These are phyloP conservation scores for Cutaneotrichosporon cyanovorans DNA, from an alignment of 1,284 basidiomycete species.

Conservation along the genomic window DNA sequence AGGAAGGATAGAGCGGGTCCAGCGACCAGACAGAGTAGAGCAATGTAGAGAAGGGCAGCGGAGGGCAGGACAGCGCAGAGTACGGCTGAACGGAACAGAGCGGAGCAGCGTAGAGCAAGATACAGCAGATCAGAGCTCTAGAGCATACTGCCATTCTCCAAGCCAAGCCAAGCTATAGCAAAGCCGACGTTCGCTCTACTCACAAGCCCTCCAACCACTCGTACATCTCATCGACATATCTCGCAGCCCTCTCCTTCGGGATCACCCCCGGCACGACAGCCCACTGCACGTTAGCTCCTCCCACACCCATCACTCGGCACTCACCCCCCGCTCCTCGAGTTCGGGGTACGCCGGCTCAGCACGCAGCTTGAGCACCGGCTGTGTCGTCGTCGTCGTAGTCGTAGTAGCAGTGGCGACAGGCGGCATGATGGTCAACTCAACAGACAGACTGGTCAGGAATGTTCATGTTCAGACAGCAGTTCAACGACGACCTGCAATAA, in stretches of 20 bases:
- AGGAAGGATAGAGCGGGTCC: too few relatives aligned
- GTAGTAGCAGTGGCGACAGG: slow-evolving; percentile 1
- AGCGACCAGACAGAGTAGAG: too few relatives aligned
- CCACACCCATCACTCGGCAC: slow-evolving; percentile 6
- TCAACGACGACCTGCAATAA: too few relatives aligned
- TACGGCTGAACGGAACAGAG: too few relatives aligned
- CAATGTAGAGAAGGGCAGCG: too few relatives aligned
- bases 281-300: slow-evolving; percentile 22
- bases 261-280: slow-evolving; percentile 40
- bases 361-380: slow-evolving; percentile 22
- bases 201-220: slow-evolving; percentile 40
- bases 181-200: background rate
- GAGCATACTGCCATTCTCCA: too few relatives aligned
- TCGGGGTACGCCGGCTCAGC: slow-evolving; percentile 21
- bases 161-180: too few relatives aligned
- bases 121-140: too few relatives aligned
- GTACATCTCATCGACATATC: slow-evolving; percentile 38
- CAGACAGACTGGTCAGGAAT: too few relatives aligned
- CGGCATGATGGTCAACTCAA: background rate
- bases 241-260: slow-evolving; percentile 24
- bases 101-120: too few relatives aligned
- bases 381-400: slow-evolving; percentile 1
- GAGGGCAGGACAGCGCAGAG: too few relatives aligned
- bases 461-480: too few relatives aligned
- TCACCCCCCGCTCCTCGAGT: slow-evolving; percentile 25